These are phyloP conservation scores for Macroventuria anomochaeta DNA, from an alignment of 2,329 filamentous ascomycete genomes.

Conservation along the genomic window DNA sequence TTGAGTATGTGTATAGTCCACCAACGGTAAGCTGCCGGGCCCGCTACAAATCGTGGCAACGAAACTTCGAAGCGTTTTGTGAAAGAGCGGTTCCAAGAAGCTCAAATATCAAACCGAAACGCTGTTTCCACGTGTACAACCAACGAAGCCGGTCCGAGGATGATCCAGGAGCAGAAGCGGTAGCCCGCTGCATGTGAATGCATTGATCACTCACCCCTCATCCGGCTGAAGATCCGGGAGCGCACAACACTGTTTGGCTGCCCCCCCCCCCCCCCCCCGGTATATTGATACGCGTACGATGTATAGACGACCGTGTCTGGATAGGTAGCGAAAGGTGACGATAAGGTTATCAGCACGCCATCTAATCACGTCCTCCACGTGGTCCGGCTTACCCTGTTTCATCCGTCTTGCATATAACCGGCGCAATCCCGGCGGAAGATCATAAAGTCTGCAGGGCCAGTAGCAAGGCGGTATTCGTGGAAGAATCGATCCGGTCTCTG, in stretches of 20 bases:
- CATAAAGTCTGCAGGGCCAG: neutral
- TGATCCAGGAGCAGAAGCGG: constrained; percentile 3
- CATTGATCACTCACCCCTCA: neutral
- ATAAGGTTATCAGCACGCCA: constrained; percentile 36
- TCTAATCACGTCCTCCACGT: constrained; percentile 21
- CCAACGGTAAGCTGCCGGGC: too few species aligned
- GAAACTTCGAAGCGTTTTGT: too few species aligned
- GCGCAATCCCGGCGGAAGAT: constrained; percentile 6
- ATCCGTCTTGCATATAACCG: constrained; percentile 18
- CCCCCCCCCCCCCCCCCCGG: neutral
- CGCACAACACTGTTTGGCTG: neutral
- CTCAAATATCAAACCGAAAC: neutral
- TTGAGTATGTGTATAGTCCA: too few species aligned
- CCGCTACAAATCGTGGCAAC: too few species aligned
- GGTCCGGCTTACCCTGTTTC: constrained; percentile 1
- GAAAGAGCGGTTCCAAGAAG: neutral
- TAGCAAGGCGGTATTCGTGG: constrained; percentile 4
- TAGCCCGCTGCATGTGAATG: neutral
- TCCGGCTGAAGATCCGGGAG: too few species aligned
- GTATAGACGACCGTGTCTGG: neutral
- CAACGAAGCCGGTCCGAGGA: neutral
- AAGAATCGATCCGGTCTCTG: neutral
- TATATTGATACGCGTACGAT: neutral
- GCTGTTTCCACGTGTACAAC: neutral
- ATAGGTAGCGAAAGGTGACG: constrained; percentile 23